Base-by-base conservation (phyloP, 164 flowering plant species). In the Vitis rotundifolia region DNA sequence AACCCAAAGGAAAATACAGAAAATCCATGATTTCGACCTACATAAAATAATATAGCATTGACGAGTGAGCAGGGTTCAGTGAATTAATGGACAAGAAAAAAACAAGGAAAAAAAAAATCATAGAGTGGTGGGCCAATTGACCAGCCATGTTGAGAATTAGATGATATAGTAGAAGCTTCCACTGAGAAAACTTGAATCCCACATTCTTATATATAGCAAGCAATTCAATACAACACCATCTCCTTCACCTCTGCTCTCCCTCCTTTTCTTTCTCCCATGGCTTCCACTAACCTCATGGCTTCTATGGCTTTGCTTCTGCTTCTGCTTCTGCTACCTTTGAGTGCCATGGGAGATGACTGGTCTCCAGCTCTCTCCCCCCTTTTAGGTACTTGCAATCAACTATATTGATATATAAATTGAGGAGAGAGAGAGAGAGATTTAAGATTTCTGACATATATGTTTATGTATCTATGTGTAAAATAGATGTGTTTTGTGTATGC, bases 281-380 rank as follows among this genome's bases (percentile, higher is more conserved):
- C 81, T 68, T 70, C 76, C 68, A 68, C 28, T 50, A 73, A 61
- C 7, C 11, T 47, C 54, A 51, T 78, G 51, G 59, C 63, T 62
- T 57, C 63, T 58, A 10, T 73, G 19, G 79, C 74, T 51, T 5
- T 78, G 53, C 59, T 81, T 50, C 51, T 72, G 66, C 59, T 81
- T 50, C 51, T 72, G 66, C 72, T 76, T 11, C 50, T 73, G 51
- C 70, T 74, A 11, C 76, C 76, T 8, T 61, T 68, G 54, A 8
- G 71, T 49, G 65, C 75, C 58, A 59, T 31, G 9, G 80, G 70
- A 49, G 65, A 63, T 57, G 2, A 14, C 9, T 11, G 8, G 16
- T 44, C 52, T n/a, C 47, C 57, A 10, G 49, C 65, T 55, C 55
- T 61, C 47, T 31, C 67, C 60, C 50, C 44, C 8, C n/a, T 60